Conservation (phyloP, 108 stramenopile species). For the Cyclotella choctawhatcheeana region DNA sequence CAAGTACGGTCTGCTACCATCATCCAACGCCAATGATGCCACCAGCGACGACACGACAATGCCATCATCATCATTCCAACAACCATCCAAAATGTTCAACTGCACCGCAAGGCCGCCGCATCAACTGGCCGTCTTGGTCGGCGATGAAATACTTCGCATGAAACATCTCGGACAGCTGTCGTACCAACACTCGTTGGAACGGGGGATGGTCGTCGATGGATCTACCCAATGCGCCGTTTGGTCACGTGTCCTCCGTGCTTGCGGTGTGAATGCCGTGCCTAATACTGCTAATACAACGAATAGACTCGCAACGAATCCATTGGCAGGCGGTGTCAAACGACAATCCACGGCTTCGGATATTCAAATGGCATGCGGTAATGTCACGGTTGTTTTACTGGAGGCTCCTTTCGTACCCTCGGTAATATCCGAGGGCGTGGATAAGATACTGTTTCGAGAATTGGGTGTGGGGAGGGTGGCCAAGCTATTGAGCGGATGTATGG, state of each 20-base stretch:
- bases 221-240: constrained; percentile 83
- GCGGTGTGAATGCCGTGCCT: constrained; percentile 44
- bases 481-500: constrained; percentile 50
- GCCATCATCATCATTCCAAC: no score
- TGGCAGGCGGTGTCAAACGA: constrained; percentile 10
- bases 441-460: constrained; percentile 52
- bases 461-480: constrained; percentile 47
- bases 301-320: background rate
- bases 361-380: constrained; percentile 17
- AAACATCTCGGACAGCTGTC: constrained; percentile 72
- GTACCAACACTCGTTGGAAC: constrained; percentile 63
- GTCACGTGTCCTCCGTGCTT: constrained; percentile 65
- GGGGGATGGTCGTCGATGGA: constrained; percentile 71
- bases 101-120: constrained; percentile 81
- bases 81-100: constrained; percentile 59
- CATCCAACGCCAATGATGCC: no score
- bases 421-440: constrained; percentile 49
- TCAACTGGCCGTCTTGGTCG: constrained; percentile 73
- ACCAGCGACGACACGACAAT: no score
- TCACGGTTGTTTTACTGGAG: constrained; percentile 42
- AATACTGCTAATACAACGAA: constrained; percentile 39
- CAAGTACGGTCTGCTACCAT: constrained; percentile 65
- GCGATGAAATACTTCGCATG: constrained; percentile 65
- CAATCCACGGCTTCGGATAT: background rate
- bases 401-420: constrained; percentile 53